These are phyloP conservation scores for Closterium sp. DNA, from an alignment of 139 green algal genomes.

Conservation along the genomic window DNA sequence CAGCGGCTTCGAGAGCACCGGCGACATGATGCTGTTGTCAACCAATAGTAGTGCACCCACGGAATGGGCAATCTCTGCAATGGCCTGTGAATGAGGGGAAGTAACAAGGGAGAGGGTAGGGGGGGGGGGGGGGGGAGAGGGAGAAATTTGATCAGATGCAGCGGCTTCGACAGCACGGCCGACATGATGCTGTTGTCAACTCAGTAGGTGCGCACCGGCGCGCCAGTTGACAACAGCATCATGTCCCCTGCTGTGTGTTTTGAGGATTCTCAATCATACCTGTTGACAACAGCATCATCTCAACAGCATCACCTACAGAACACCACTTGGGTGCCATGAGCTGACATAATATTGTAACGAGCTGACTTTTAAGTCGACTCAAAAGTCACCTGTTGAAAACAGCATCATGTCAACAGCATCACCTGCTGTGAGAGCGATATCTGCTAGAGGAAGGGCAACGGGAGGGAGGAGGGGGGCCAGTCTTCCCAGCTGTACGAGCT, in stretches of 20 bases:
- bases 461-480: background rate
- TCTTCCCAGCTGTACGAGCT: background rate
- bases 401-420: too few species aligned
- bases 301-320: too few species aligned
- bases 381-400: too few species aligned
- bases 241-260: too few species aligned
- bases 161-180: slow-evolving; percentile 72
- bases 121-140: background rate
- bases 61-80: slow-evolving; percentile 63
- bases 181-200: slow-evolving; percentile 99
- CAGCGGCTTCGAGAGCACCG: slow-evolving; percentile 75
- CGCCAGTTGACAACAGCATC: too few species aligned
- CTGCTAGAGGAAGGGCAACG: slow-evolving; percentile 6
- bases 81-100: slow-evolving; percentile 5
- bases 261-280: too few species aligned
- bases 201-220: slow-evolving; percentile 70
- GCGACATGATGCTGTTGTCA: slow-evolving; percentile 96
- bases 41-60: slow-evolving; percentile 77
- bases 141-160: slow-evolving; percentile 53
- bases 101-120: background rate
- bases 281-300: too few species aligned
- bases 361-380: too few species aligned
- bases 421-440: slow-evolving; percentile 66
- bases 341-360: too few species aligned
- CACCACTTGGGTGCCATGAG: too few species aligned